phyloP scores from a whole-genome alignment of 768 basidiomycete species.

The Daedaleopsis sinensis region DNA sequence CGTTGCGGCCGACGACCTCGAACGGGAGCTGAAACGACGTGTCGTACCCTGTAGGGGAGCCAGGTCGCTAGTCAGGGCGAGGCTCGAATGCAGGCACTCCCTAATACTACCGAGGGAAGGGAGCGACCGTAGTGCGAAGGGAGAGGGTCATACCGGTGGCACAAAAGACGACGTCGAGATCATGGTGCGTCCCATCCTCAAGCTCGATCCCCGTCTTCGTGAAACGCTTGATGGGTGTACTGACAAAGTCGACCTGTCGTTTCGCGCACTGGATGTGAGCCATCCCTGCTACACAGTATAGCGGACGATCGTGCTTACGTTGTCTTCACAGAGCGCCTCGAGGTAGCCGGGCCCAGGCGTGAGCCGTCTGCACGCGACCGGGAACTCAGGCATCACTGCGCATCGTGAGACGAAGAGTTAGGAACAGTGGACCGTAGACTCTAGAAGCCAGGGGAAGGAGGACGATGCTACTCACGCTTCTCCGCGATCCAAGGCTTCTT shows the following conservation, averaged over 20 bases:
- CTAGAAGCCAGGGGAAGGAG: no score
- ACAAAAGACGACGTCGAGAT: constrained; percentile 63
- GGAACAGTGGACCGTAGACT: no score
- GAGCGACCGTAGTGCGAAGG: no score
- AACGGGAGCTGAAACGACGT: constrained; percentile 52
- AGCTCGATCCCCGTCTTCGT: constrained; percentile 59
- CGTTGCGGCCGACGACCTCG: constrained; percentile 56
- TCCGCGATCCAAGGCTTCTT: constrained; percentile 67
- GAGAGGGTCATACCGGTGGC: constrained; percentile 50
- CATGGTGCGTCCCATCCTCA: constrained; percentile 52
- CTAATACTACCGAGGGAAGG: no score
- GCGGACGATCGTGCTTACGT: constrained; percentile 39
- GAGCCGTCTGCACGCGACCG: constrained; percentile 59
- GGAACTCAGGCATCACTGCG: constrained; percentile 46
- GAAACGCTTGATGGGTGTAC: constrained; percentile 52
- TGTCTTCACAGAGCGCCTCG: constrained; percentile 63
- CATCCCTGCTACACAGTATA: background rate
- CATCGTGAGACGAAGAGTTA: background rate
- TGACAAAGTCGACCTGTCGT: constrained; percentile 53
- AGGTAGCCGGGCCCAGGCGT: constrained; percentile 73
- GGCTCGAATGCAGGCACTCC: no score
- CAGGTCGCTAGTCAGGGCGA: no score
- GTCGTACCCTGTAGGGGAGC: constrained; percentile 58
- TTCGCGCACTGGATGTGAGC: background rate
- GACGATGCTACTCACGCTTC: constrained; percentile 50